Evolutionary conservation across 192 early-diverging fungal species (phyloP).

Genomic region (Coemansia sp.): DNA sequence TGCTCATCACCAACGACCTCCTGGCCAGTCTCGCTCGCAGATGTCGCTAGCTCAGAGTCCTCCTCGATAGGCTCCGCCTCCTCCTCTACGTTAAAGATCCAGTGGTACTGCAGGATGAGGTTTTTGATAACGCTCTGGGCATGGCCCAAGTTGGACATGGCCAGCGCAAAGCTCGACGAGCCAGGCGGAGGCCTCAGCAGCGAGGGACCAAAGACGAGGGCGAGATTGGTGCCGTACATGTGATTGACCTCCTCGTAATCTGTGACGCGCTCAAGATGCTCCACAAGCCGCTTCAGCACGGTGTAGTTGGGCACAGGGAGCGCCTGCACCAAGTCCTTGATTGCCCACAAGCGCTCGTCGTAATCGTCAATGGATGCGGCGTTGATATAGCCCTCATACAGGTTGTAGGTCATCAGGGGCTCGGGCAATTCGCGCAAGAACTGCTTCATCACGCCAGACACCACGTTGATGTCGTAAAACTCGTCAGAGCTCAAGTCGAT

Average conservation of each 20-base stretch:
- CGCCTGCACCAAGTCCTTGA: conserved; percentile 68
- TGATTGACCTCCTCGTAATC: conserved; percentile 80
- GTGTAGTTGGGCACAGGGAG: conserved; percentile 66
- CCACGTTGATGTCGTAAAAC: conserved; percentile 77
- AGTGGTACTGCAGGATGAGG: conserved; percentile 77
- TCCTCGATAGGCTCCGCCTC: conserved; percentile 57
- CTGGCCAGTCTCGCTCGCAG: not conserved
- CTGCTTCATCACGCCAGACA: conserved; percentile 90
- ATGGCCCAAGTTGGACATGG: conserved; percentile 76
- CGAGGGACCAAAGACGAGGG: conserved; percentile 96
- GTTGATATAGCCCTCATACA: conserved; percentile 83
- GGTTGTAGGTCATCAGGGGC: conserved; percentile 82
- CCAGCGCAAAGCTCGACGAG: conserved; percentile 62
- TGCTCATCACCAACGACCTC: not conserved
- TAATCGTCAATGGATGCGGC: conserved; percentile 69
- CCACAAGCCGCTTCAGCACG: conserved; percentile 69
- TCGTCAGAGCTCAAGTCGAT: conserved; percentile 63
- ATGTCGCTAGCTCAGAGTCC: conserved; percentile 16
- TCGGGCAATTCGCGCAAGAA: conserved; percentile 95
- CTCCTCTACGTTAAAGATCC: conserved; percentile 72
- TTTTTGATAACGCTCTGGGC: conserved; percentile 74
- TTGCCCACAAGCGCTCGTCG: conserved; percentile 71
- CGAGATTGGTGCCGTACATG: conserved; percentile 89
- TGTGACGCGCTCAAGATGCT: conserved; percentile 75
- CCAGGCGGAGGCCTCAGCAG: conserved; percentile 71